These are phyloP conservation scores for Talaromyces ruber DNA, from an alignment of 495 filamentous ascomycete genomes.

Conservation along the genomic window DNA sequence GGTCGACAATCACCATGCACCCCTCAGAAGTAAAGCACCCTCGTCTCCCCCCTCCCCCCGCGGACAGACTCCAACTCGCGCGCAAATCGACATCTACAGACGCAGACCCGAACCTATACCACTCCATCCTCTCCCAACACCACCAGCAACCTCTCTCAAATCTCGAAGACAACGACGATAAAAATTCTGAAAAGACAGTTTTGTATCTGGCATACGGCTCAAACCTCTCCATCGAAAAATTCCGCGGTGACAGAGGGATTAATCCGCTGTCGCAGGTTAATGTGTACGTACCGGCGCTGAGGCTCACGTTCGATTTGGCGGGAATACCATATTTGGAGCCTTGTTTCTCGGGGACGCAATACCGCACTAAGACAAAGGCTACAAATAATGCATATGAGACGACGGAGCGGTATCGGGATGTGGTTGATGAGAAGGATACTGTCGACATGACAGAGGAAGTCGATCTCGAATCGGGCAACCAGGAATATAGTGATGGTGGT, in stretches of 20 bases:
- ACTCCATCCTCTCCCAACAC: not conserved
- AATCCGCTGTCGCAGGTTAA: conserved; percentile 67
- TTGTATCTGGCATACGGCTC: conserved; percentile 95
- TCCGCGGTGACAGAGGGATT: conserved; percentile 67
- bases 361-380: conserved; percentile 29
- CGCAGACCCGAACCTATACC: not conserved
- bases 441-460: not conserved
- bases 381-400: conserved; percentile 17
- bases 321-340: conserved; percentile 84
- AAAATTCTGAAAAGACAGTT: conserved; percentile 40
- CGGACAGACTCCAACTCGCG: not conserved
- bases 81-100: not conserved
- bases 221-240: conserved; percentile 70
- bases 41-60: conserved; percentile 4
- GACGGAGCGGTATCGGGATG: conserved; percentile 7
- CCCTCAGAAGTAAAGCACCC: conserved; percentile 11
- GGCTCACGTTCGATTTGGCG: conserved; percentile 75
- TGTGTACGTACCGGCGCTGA: conserved; percentile 69
- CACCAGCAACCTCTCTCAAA: not conserved
- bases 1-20: not conserved
- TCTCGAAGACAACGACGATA: not conserved
- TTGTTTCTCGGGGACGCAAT: conserved; percentile 77
- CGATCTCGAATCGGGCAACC: conserved; percentile 16
- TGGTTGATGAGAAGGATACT: conserved; percentile 9
- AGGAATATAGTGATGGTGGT: conserved; percentile 8